Evolutionary conservation across 176 grass and related monocot genomes (phyloP), one percentile per base, ranked within the genome.

Genomic region (Paspalum notatum): DNA sequence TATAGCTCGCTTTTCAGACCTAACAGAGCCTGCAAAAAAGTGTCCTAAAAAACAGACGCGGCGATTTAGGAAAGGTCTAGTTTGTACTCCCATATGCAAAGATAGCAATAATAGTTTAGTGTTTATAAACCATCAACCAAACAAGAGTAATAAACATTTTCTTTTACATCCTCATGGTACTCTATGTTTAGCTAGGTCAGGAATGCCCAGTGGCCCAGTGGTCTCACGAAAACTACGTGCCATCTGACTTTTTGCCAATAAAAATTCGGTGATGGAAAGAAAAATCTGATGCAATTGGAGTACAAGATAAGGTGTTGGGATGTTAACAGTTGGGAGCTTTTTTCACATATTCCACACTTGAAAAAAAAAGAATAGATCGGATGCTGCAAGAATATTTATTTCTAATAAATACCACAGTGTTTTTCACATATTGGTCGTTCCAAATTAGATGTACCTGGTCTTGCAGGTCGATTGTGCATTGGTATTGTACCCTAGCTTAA

Each of bases 301-400:
- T 32, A 32, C 62, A 71, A 43, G 67, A 90, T 87, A 83, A 78
- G 69, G 80, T 61, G 66, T 61, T 72, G 7, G 52, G 66, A 86
- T 71, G 60, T 66, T 66, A 52, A 52, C 26, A 24, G 6, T 50
- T 15, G 8, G 58, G 62, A n/a, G 55, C 48, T 2, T 17, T 79
- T 79, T 42, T 48, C 49, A 9, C 45, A 22, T 13, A 21, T 79
- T 24, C 51, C 51, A 13, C 50, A 17, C n/a, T 18, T 14, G 7
- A 4, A 22, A 5, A 4, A 22, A 5, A 42, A 79, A 17, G 50
- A 32, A 61, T 50, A 74, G 51, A 72, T 72, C 37, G 0, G 48
- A 80, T 69, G 46, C 32, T 66, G 12, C n/a, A 3, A 43, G 52
- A 74, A 74, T 82, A 68, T 70, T 3, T 71, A 60, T 93, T 72